phyloP scores from a whole-genome alignment of 495 filamentous ascomycete genomes.

The Podospora didyma region DNA sequence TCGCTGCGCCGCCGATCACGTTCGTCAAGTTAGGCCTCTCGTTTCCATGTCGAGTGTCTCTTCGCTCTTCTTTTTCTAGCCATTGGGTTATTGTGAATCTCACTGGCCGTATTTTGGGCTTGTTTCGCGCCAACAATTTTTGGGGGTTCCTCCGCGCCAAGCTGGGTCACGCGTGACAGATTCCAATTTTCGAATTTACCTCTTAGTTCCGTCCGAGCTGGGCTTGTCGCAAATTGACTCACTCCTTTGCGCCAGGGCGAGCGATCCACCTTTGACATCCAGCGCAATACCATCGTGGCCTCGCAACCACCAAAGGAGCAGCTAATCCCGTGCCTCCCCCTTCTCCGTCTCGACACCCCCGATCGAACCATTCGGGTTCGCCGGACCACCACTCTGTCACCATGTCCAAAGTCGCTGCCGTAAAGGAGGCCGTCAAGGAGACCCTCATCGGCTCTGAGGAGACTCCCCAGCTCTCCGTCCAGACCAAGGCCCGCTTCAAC shows the following conservation, averaged over 20 bases:
- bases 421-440: constrained; percentile 74
- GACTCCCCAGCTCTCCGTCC: constrained; percentile 56
- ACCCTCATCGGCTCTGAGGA: constrained; percentile 64
- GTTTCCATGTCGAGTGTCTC: too few relatives aligned
- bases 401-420: constrained; percentile 30
- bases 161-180: neutral
- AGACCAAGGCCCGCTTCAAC: constrained; percentile 68
- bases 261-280: neutral
- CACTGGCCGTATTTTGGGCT: neutral
- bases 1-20: neutral
- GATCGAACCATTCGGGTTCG: neutral
- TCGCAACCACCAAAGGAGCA: neutral
- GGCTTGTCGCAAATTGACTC: neutral
- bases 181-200: neutral
- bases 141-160: neutral
- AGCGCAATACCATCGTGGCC: neutral
- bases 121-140: too few relatives aligned
- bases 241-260: neutral
- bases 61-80: neutral
- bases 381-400: neutral
- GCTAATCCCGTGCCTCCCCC: neutral
- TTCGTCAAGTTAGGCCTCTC: neutral
- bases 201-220: neutral
- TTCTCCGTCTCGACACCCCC: neutral
- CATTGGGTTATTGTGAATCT: neutral